phyloP scores from a whole-genome alignment of 352 stramenopile genomes.

The Phytophthora tentaculata region DNA sequence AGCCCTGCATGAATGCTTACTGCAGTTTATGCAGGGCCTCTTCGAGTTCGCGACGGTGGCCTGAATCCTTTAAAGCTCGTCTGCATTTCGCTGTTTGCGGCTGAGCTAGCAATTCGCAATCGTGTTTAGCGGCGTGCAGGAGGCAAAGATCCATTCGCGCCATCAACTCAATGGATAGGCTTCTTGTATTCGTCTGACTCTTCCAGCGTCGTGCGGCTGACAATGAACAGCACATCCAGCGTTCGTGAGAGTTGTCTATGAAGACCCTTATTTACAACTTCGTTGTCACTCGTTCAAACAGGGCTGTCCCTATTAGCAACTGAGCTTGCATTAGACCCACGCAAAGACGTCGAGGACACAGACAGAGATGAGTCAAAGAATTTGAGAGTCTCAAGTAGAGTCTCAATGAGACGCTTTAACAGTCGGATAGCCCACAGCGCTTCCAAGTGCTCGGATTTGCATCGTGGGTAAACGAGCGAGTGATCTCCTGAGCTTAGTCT shows the following conservation, averaged over 20 bases:
- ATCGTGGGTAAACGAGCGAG: constrained; percentile 5
- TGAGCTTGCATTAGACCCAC: constrained; percentile 8
- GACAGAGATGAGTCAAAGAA: constrained; percentile 4
- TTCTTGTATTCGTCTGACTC: constrained; percentile 8
- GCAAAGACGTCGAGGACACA: constrained; percentile 2
- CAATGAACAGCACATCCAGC: neutral
- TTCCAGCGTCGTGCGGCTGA: constrained; percentile 21
- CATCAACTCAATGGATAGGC: constrained; percentile 6
- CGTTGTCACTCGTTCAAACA: neutral
- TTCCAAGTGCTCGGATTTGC: constrained; percentile 14
- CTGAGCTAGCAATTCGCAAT: neutral
- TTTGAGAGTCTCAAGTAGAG: too few relatives aligned
- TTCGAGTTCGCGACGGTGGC: neutral
- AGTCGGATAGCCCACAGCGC: constrained; percentile 14
- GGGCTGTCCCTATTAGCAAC: constrained; percentile 12
- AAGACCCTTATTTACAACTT: neutral
- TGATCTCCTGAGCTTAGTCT: constrained; percentile 4
- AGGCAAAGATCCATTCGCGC: neutral
- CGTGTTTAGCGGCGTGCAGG: neutral
- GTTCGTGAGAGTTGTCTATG: neutral
- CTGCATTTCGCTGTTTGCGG: constrained; percentile 6
- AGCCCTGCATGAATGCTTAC: too few relatives aligned
- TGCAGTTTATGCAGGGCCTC: neutral
- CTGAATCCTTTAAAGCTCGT: constrained; percentile 1
- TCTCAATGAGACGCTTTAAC: constrained; percentile 15